These are phyloP conservation scores for Diaporthe vaccinii DNA, from an alignment of 2,329 filamentous ascomycete species.

Conservation along the genomic window DNA sequence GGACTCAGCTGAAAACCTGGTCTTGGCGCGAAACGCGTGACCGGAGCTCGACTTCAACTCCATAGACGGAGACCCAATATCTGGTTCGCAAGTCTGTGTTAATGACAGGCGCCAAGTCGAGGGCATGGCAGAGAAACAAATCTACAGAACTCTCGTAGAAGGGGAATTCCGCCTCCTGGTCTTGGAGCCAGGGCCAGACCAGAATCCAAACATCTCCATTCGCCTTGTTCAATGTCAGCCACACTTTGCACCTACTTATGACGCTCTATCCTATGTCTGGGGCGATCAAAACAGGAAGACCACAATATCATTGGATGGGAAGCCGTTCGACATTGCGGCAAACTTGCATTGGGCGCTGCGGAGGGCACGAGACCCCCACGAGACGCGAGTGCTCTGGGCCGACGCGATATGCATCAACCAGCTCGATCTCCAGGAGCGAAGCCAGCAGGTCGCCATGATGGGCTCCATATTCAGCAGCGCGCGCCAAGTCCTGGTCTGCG, in stretches of 20 bases:
- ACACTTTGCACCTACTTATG: not conserved
- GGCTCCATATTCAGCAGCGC: constrained; percentile 27
- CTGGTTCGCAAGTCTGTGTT: not conserved
- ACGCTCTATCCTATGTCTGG: constrained; percentile 14
- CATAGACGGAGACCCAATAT: not conserved
- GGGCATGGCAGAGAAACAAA: not conserved
- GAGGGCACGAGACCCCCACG: not conserved
- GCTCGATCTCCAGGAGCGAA: constrained; percentile 27
- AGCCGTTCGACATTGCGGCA: not conserved
- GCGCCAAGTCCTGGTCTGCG: not conserved
- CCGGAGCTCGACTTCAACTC: not conserved
- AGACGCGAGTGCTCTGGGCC: constrained; percentile 27
- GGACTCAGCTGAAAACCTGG: not conserved
- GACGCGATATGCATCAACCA: constrained; percentile 33
- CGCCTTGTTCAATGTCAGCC: not conserved
- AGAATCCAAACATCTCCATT: not conserved
- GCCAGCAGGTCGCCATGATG: constrained; percentile 37
- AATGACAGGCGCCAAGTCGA: not conserved
- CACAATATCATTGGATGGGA: not conserved
- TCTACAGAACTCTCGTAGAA: not conserved
- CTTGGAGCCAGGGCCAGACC: not conserved
- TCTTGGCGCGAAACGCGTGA: not conserved
- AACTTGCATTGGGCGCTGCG: constrained; percentile 10
- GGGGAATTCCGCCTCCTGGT: not conserved
- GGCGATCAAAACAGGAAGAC: not conserved